These are phyloP conservation scores for Agaricus subrufescens DNA, from an alignment of 768 basidiomycete genomes.

Conservation along the genomic window DNA sequence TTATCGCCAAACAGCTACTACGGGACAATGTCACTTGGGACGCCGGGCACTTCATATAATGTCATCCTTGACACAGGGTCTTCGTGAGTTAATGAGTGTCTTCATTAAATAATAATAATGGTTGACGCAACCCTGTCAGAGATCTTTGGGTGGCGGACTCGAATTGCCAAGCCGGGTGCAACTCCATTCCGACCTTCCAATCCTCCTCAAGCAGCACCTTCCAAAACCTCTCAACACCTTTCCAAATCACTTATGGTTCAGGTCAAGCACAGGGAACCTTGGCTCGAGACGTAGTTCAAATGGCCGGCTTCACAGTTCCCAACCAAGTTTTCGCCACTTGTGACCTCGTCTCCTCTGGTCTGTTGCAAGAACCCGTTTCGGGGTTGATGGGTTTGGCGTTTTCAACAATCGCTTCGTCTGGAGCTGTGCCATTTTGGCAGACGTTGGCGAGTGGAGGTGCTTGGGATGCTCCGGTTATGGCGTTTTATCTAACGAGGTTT, in stretches of 20 bases:
- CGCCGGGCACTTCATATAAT: conserved; percentile 74
- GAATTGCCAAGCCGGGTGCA: conserved; percentile 45
- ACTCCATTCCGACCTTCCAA: conserved; percentile 42
- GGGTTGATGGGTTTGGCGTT: conserved; percentile 89
- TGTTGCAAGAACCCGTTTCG: conserved; percentile 70
- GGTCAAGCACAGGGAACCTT: conserved; percentile 72
- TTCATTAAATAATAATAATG: not conserved
- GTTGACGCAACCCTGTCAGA: conserved; percentile 23
- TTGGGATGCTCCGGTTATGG: conserved; percentile 72
- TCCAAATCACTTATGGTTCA: conserved; percentile 77
- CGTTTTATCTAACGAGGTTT: conserved; percentile 78
- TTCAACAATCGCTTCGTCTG: conserved; percentile 64
- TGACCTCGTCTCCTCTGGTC: conserved; percentile 45
- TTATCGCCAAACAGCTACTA: conserved; percentile 44
- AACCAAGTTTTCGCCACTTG: conserved; percentile 72
- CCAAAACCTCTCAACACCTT: conserved; percentile 45
- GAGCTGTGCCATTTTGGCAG: conserved; percentile 81
- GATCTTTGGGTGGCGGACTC: conserved; percentile 82
- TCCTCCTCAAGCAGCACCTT: conserved; percentile 56
- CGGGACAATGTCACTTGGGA: conserved; percentile 76
- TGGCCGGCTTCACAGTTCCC: conserved; percentile 83
- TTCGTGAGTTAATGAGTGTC: conserved; percentile 38
- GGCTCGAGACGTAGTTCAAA: conserved; percentile 71
- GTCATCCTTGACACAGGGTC: conserved; percentile 92
- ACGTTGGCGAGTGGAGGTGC: conserved; percentile 56